Percentiles rank a stretch among this genome's conserved stretches.
Conservation (phyloP, 2,329 filamentous ascomycete genomes). For the Macroventuria anomochaeta region DNA sequence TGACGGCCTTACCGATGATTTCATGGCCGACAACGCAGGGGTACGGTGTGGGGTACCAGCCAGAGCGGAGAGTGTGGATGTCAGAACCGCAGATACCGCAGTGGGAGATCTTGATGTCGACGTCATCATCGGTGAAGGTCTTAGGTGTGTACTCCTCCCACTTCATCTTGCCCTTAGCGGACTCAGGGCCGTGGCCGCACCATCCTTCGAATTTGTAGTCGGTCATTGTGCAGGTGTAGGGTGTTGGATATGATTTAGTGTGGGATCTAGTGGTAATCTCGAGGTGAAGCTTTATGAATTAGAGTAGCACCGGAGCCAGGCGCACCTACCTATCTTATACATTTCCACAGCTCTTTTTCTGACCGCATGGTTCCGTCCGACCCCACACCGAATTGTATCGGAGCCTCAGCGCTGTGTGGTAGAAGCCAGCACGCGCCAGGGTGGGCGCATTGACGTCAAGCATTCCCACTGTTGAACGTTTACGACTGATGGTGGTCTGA, state of each 20-base stretch:
- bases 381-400: conserved; percentile 8
- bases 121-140: conserved; percentile 71
- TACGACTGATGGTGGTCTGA: background rate
- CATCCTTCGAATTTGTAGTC: conserved; percentile 59
- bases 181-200: conserved; percentile 59
- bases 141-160: conserved; percentile 57
- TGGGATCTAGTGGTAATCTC: background rate
- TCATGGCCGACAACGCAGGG: conserved; percentile 54
- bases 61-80: conserved; percentile 44
- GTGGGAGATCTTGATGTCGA: conserved; percentile 50
- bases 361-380: background rate
- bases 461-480: background rate
- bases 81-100: conserved; percentile 48
- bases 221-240: conserved; percentile 19
- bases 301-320: background rate
- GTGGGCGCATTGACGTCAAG: conserved; percentile 12
- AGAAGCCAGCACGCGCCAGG: background rate
- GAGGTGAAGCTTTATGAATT: background rate
- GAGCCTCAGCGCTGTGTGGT: background rate
- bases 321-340: conserved; percentile 1
- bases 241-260: background rate
- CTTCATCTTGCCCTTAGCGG: conserved; percentile 61
- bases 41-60: conserved; percentile 46
- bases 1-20: conserved; percentile 49
- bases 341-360: background rate